These are phyloP conservation scores for Lathyrus oleraceus DNA, from an alignment of 306 rosid species.

Conservation along the genomic window DNA sequence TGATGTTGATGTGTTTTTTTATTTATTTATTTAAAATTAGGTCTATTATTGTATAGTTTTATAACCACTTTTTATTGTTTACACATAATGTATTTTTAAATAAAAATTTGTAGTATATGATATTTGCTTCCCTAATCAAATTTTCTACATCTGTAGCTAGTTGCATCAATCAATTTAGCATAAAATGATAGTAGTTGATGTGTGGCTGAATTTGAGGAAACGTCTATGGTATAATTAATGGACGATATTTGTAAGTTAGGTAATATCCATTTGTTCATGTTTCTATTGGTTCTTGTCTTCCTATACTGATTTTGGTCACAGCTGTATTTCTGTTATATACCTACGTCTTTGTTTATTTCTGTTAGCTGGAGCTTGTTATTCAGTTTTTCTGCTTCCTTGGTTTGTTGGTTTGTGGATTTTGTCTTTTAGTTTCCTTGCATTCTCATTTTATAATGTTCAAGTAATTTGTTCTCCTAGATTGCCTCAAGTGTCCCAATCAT, in stretches of 20 bases:
- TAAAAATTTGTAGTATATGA: too few relatives aligned
- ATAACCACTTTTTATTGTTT: too few relatives aligned
- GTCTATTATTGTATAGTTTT: too few relatives aligned
- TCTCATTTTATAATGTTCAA: background rate
- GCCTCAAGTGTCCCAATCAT: background rate
- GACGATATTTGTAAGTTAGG: conserved; percentile 33
- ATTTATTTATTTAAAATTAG: too few relatives aligned
- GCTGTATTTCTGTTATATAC: background rate
- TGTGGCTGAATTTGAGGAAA: conserved; percentile 28
- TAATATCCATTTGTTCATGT: conserved; percentile 1
- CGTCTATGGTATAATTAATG: conserved; percentile 24
- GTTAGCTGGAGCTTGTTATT: background rate
- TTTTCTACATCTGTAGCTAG: background rate
- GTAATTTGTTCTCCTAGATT: background rate
- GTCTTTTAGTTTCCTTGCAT: background rate
- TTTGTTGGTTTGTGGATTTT: conserved; percentile 2
- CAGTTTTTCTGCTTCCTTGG: background rate
- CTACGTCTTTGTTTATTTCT: conserved; percentile 2
- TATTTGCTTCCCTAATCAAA: too few relatives aligned
- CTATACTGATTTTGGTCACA: background rate
- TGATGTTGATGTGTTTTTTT: too few relatives aligned
- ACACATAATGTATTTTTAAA: too few relatives aligned
- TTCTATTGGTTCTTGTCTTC: background rate
- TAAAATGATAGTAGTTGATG: conserved; percentile 6
- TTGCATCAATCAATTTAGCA: conserved; percentile 6